These are phyloP conservation scores for Fusarium mundagurra DNA, from an alignment of 2,329 filamentous ascomycete species.

Conservation along the genomic window DNA sequence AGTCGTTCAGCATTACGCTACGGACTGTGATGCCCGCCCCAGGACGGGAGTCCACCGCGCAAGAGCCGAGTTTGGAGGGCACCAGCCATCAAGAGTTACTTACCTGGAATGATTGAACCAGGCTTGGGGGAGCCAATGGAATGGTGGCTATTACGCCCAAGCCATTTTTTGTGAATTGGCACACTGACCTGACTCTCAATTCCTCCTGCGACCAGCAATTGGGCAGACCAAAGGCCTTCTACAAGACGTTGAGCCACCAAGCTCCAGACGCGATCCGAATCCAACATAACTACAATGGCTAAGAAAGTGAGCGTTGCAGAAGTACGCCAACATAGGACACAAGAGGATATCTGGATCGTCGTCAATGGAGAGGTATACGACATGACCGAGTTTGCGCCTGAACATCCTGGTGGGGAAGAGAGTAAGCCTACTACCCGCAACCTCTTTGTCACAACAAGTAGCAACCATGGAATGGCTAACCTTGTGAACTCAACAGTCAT, in stretches of 20 bases:
- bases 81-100: rapidly evolving
- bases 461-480: background rate
- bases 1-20: background rate
- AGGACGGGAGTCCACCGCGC: background rate
- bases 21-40: background rate
- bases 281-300: background rate
- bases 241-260: background rate
- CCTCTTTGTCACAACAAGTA: background rate
- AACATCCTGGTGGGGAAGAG: background rate
- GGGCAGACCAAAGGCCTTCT: background rate
- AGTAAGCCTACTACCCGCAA: background rate
- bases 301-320: background rate
- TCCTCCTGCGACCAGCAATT: too few relatives aligned
- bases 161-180: too few relatives aligned
- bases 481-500: background rate
- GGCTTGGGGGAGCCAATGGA: background rate
- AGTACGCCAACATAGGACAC: background rate
- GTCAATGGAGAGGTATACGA: background rate
- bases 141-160: background rate
- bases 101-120: background rate
- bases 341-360: background rate
- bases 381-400: background rate
- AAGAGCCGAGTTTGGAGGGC: background rate
- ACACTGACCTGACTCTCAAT: background rate
- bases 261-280: too few relatives aligned